Base-by-base conservation (phyloP, 352 stramenopile species). In the Phytophthora cactorum region DNA sequence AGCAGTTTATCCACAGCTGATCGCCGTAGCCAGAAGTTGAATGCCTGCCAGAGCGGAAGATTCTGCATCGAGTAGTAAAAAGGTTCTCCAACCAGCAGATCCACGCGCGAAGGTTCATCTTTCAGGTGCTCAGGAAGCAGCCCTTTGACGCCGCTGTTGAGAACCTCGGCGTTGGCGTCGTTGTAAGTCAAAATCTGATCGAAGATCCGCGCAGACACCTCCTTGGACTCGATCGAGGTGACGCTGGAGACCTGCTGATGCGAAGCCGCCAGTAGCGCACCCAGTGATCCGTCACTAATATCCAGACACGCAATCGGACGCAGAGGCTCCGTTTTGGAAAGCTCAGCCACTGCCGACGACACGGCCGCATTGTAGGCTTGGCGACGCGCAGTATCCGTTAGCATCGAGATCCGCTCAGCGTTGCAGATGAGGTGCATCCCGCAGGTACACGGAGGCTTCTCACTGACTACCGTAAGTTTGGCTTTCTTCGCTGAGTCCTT, bases 41-140 rank as follows among this genome's bases (percentile, higher is more conserved):
- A 82, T 27, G 84, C 82, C 49, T 92, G 81, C 86, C 86, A 95
- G 0, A 93, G 70, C 32, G 84, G 82, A 9, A 95, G 70, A 60
- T 93, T 95, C 72, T 95, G 86, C 86, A 95, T 95, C 51, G 84
- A 84, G 67, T 95, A 95, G 79, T 92, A 95, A 57, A 95, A 95
- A 1, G 83, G 81, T 54, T 95, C 86, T 3, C 78, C 83, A 10
- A 92, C 73, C 1, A 95, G 72, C 49, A 95, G 52, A 56, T 92
- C 79, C 5, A 82, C 79, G 4, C 66, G 69, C 2, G 75, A 62
- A 52, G 70, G 66, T 58, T 86, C 74, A 38, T 70, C 71, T 52
- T 88, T 74, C 9, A 95, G 55, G 49, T 95, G 83, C 28, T 87
- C 86, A 1, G 59, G 66, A 1, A 86, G 58, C 38, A 95, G 54